These are phyloP conservation scores for Phytophthora pinifolia DNA, from an alignment of 352 stramenopile species.

Conservation along the genomic window DNA sequence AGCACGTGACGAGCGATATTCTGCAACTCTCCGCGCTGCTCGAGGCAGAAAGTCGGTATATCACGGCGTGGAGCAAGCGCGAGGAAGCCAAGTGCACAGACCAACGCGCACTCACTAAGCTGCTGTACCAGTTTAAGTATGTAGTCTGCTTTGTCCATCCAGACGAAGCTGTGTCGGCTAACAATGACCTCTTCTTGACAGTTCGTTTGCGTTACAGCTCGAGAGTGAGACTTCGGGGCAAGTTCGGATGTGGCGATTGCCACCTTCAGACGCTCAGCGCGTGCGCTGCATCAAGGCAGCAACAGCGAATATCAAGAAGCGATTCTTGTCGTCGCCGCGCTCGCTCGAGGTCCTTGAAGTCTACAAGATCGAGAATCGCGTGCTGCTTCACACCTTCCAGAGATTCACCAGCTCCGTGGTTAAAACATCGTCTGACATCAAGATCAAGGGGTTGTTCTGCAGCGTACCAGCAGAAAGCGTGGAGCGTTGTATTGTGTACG, in stretches of 20 bases:
- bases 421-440: constrained; percentile 18
- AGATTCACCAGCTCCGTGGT: constrained; percentile 31
- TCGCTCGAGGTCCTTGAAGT: constrained; percentile 70
- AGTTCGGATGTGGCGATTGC: constrained; percentile 52
- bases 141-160: background rate
- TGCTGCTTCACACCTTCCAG: constrained; percentile 62
- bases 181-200: constrained; percentile 9
- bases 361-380: constrained; percentile 80
- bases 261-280: constrained; percentile 47
- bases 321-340: constrained; percentile 35
- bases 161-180: background rate
- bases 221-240: constrained; percentile 61
- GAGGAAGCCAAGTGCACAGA: constrained; percentile 35
- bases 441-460: constrained; percentile 84
- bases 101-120: constrained; percentile 34
- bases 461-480: constrained; percentile 51
- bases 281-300: constrained; percentile 64
- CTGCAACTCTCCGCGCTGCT: constrained; percentile 51
- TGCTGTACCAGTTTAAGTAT: constrained; percentile 52
- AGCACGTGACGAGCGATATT: constrained; percentile 32
- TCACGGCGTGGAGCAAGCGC: constrained; percentile 32
- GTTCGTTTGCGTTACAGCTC: constrained; percentile 63
- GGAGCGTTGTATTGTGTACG: constrained; percentile 60
- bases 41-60: constrained; percentile 47
- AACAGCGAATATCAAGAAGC: constrained; percentile 66